A percentile compares a stretch with the other conserved stretches of the same genome.
These are phyloP conservation scores for Picea abies DNA, from an alignment of 83 land plant species.

Conservation along the genomic window DNA sequence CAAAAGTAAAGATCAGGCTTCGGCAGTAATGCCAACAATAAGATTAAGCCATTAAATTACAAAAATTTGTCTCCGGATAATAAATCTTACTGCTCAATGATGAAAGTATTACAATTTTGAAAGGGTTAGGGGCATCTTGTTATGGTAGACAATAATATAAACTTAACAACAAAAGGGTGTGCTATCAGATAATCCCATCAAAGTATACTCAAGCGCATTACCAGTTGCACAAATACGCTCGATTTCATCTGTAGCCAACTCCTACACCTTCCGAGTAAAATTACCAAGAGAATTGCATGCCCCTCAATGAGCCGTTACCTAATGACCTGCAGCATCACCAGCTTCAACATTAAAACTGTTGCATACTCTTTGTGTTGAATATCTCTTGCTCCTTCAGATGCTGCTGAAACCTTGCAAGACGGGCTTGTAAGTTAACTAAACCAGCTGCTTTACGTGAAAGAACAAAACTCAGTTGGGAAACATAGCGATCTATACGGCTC, in stretches of 20 bases:
- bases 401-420: slow-evolving; percentile 75
- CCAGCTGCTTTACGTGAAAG: slow-evolving; percentile 81
- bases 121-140: neutral
- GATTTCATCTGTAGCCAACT: neutral
- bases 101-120: neutral
- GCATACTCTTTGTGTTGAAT: slow-evolving; percentile 48
- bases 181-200: neutral
- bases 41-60: too few relatives aligned
- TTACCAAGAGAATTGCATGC: neutral
- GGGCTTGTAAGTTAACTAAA: slow-evolving; percentile 73
- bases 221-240: neutral
- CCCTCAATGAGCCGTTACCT: neutral
- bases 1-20: too few relatives aligned
- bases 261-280: too few relatives aligned
- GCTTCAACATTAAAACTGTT: slow-evolving; percentile 1
- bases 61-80: too few relatives aligned
- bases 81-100: too few relatives aligned
- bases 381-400: slow-evolving; percentile 76
- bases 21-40: too few relatives aligned
- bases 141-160: neutral
- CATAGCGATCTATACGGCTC: slow-evolving; percentile 72
- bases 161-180: neutral
- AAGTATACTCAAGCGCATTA: neutral
- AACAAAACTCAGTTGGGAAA: slow-evolving; percentile 61
- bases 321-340: slow-evolving; percentile 1